These are phyloP conservation scores for Heliamphora exappendiculata DNA, from an alignment of 148 eudicot genomes.

Conservation along the genomic window DNA sequence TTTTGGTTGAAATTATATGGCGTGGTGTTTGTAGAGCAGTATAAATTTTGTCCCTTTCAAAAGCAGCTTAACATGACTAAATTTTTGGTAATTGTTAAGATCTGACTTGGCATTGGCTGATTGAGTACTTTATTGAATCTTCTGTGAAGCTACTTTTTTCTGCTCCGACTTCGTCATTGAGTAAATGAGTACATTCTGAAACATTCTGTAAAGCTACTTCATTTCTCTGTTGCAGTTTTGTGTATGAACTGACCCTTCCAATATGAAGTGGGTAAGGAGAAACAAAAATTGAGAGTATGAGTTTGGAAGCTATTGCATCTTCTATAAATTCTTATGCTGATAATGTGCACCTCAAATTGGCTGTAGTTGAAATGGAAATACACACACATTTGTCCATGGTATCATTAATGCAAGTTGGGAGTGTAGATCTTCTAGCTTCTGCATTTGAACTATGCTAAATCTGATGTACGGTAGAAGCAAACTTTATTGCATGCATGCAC, in stretches of 20 bases:
- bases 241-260: no score
- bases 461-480: no score
- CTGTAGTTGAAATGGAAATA: background rate
- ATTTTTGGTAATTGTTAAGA: background rate
- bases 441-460: no score
- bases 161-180: background rate
- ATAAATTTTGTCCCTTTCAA: background rate
- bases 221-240: no score
- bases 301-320: background rate
- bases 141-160: background rate
- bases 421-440: background rate
- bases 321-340: background rate
- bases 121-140: background rate
- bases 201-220: background rate
- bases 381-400: no score
- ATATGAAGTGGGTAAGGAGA: no score
- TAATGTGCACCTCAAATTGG: background rate
- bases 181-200: background rate
- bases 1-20: background rate
- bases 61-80: background rate
- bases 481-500: no score
- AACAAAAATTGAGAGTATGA: background rate
- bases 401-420: background rate
- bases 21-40: background rate
- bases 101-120: background rate